Conservation (phyloP, 2,329 filamentous ascomycete genomes). For the Macrophomina pseudophaseolina region DNA sequence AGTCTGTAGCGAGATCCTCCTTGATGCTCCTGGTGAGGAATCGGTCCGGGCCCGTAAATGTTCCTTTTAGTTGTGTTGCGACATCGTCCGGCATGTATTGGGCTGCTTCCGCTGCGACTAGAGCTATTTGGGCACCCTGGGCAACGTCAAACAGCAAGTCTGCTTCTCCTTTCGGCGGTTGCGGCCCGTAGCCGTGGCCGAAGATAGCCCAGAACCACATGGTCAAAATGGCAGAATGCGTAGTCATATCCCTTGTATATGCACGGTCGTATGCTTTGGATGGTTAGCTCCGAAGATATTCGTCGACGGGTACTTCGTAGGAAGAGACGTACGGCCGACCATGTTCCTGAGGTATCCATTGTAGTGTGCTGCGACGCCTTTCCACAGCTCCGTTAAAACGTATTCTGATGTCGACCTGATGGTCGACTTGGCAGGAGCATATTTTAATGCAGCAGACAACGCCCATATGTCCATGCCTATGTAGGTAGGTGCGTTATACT, state of each 20-base stretch:
- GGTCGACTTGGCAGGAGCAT: constrained; percentile 39
- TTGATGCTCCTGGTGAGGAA: neutral
- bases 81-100: neutral
- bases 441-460: constrained; percentile 46
- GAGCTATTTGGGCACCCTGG: constrained; percentile 48
- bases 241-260: constrained; percentile 48
- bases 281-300: neutral
- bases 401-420: constrained; percentile 38
- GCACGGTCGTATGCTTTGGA: constrained; percentile 42
- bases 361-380: constrained; percentile 44
- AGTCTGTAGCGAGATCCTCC: constrained; percentile 30
- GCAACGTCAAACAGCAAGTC: constrained; percentile 51
- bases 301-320: neutral
- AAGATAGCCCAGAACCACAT: constrained; percentile 53
- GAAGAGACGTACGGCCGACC: constrained; percentile 33
- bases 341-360: constrained; percentile 45
- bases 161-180: constrained; percentile 45
- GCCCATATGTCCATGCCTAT: constrained; percentile 51
- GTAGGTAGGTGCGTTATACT: constrained; percentile 51
- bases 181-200: constrained; percentile 46
- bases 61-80: neutral
- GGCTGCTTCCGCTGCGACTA: constrained; percentile 43
- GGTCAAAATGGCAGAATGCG: constrained; percentile 48
- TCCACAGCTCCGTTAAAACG: constrained; percentile 43
- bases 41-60: neutral